Percentiles rank a stretch among this genome's conserved stretches.
These are phyloP conservation scores for Calonectria montana DNA, from an alignment of 2,329 filamentous ascomycete genomes.

Conservation along the genomic window DNA sequence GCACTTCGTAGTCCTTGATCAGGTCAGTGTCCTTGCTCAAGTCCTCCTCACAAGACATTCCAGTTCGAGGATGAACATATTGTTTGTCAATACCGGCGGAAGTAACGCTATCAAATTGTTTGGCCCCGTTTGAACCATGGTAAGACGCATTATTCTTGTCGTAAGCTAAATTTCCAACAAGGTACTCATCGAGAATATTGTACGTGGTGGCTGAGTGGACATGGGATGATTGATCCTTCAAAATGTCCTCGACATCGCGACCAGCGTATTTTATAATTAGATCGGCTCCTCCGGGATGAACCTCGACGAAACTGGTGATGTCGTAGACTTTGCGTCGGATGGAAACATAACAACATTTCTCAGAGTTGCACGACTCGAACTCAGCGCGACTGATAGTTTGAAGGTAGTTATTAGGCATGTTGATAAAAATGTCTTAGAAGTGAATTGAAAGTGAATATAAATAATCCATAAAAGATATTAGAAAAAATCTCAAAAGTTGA, in stretches of 20 bases:
- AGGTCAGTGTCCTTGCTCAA: slow-evolving; percentile 87
- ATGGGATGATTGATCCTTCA: slow-evolving; percentile 87
- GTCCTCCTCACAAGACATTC: slow-evolving; percentile 91
- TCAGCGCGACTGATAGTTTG: slow-evolving; percentile 86
- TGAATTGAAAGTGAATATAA: too few species aligned
- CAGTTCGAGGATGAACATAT: slow-evolving; percentile 74
- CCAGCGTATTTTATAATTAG: slow-evolving; percentile 91
- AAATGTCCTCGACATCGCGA: slow-evolving; percentile 84
- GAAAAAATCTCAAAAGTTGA: neutral
- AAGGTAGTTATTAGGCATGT: slow-evolving; percentile 83
- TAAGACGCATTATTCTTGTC: slow-evolving; percentile 65
- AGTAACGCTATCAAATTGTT: slow-evolving; percentile 32
- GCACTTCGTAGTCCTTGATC: slow-evolving; percentile 80
- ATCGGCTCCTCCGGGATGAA: slow-evolving; percentile 91
- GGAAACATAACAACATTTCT: slow-evolving; percentile 91
- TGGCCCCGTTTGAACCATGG: slow-evolving; percentile 46
- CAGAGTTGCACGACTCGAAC: slow-evolving; percentile 82
- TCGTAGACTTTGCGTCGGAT: slow-evolving; percentile 93
- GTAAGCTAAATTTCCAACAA: slow-evolving; percentile 67
- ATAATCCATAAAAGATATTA: too few species aligned
- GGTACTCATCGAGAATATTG: slow-evolving; percentile 88
- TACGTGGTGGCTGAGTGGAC: slow-evolving; percentile 93
- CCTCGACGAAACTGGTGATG: slow-evolving; percentile 88
- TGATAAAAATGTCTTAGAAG: neutral
- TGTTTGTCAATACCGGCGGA: slow-evolving; percentile 39